phyloP scores from a whole-genome alignment of 139 green algal species.

The Haematococcus sp. region DNA sequence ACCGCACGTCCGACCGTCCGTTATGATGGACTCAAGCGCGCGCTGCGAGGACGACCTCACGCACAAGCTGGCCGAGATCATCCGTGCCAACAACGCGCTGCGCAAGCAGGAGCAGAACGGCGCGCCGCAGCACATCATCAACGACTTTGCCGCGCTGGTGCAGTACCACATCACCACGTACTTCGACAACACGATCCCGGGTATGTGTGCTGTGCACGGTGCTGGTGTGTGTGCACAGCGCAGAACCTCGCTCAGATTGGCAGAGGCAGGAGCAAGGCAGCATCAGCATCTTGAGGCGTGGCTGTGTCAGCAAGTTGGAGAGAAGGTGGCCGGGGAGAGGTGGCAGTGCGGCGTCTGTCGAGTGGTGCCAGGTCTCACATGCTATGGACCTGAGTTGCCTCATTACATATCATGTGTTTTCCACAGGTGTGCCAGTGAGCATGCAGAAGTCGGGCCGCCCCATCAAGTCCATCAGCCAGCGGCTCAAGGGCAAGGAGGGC shows the following conservation, averaged over 20 bases:
- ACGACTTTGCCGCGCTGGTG: conserved; percentile 53
- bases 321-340: too few relatives aligned
- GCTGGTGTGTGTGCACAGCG: too few relatives aligned
- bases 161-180: conserved; percentile 93
- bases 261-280: too few relatives aligned
- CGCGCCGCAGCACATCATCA: conserved; percentile 80
- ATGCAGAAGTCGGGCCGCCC: conserved; percentile 74
- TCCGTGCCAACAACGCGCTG: conserved; percentile 90
- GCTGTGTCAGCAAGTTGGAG: too few relatives aligned
- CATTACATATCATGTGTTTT: too few relatives aligned
- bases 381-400: too few relatives aligned
- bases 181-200: conserved; percentile 95
- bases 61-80: conserved; percentile 95
- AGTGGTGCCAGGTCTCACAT: too few relatives aligned
- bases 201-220: too few relatives aligned
- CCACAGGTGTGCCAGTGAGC: conserved; percentile 40
- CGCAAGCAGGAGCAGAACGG: conserved; percentile 82
- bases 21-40: conserved; percentile 82
- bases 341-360: too few relatives aligned
- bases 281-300: too few relatives aligned
- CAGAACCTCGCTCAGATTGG: too few relatives aligned
- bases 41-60: conserved; percentile 97
- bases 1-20: conserved; percentile 77
- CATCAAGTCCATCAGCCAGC: conserved; percentile 95
- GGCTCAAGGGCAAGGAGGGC: conserved; percentile 75